Evolutionary conservation across 192 early-diverging fungal species (phyloP), one percentile per base, ranked within the genome.

Genomic region (Coemansia sp.): DNA sequence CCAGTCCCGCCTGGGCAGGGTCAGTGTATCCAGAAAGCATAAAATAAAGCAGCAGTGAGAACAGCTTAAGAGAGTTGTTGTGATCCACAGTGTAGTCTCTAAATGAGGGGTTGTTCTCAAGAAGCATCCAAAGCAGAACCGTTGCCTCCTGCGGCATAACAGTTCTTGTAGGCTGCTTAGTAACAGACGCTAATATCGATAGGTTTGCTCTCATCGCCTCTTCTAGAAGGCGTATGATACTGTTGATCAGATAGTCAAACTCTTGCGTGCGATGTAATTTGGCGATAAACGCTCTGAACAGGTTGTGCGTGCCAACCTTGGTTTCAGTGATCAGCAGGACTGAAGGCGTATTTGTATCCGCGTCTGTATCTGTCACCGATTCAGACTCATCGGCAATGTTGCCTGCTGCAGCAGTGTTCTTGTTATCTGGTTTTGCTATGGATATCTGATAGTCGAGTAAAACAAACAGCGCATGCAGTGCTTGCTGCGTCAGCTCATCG

Each of bases 191-290:
- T 41, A 76, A 45, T 32, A 78, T 80, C 58, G 74, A 80, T 66
- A 74, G 51, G 21, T 80, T 76, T 22, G 74, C 57, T n/a, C 72
- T 71, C 61, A 97, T 86, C 1, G 93, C 90, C 66, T 92, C 94
- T 26, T 88, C 90, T 45, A 97, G 68, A 32, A 97, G 88, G n/a
- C 93, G 87, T 19, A 87, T 80, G 41, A 97, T 87, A 22, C 90
- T 92, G 74, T 85, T 85, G 65, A 88, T 80, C 8, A 97, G 72
- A 62, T 95, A 90, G 56, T 88, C 84, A 66, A 97, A 95, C 66
- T 97, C 95, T 45, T 92, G 88, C 18, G 82, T 68, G 21, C 92
- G 88, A 80, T 96, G 90, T 5, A 97, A 77, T 68, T 94, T 92
- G 36, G 91, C 85, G 5, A 92, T 61, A 74, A 93, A 96, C 61